Base-by-base conservation (phyloP, 805 yeast genomes). In the Candida krabiensis region DNA sequence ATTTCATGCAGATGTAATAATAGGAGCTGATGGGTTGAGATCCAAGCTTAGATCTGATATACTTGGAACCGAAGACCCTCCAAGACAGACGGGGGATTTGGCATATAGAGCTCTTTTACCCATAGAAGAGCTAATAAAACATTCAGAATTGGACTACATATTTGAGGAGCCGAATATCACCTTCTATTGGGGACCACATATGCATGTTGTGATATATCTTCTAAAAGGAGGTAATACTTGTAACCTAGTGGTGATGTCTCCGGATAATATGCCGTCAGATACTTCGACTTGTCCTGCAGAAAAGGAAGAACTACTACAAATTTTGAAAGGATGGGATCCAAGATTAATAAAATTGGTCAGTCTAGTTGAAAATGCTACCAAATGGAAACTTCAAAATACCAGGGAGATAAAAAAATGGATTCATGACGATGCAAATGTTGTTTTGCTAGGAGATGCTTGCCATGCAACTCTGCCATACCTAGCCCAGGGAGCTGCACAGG, bases 401-500 rank as follows among this genome's bases (percentile, higher is more conserved):
- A 29, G 37, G 8, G 45, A 46, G 36, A 19, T 46, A 24, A 31
- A 30, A 12, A 33, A 32, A 3, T 46, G 50, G 50, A 42, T 36
- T 13, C 47, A 42, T 23, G 30, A 30, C 9, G 17, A 30, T 4
- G 38, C 43, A 1, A 42, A 46, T 18, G 41, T 42, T n/a, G 40
- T 46, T 8, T 33, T 46, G 5, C 28, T 46, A 6, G 50, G 50
- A 9, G 50, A 46, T 18, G 44, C 50, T 2, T 46, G 50, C 26
- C 50, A 46, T 27, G 50, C 50, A 5, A 46, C 50, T 2, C 27
- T 46, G 19, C 50, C 50, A 4, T 46, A 46, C 25, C 17, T 46
- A 19, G 50, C 50, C 4, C 50, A 46, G 19, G 50, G 50, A 22
- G 50, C 50, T 16, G 50, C 50, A 4, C 50, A 46, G 28, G 50